Evolutionary conservation across 768 basidiomycete species (phyloP), one percentile per base, ranked within the genome.

Genomic region (Rhizopogon rudus): DNA sequence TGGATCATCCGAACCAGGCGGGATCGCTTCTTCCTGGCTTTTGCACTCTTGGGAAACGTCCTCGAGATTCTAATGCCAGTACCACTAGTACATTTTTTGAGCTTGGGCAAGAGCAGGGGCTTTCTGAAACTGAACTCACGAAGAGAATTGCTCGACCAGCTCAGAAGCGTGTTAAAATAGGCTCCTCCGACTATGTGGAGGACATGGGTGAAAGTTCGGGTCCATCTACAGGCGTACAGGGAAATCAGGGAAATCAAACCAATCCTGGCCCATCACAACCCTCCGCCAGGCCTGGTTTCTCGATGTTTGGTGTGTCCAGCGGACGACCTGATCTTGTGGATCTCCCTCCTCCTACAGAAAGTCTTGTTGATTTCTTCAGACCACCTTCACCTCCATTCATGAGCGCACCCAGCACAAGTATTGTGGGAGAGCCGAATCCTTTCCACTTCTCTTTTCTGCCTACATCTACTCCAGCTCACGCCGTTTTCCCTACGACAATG

Each of bases 1-100:
- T 28, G 35, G 63, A 59, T 22, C 58, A 58, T 28, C 56, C 56
- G 25, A 56, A 44, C 16, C 60, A 63, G 39, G 22, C 53, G 12
- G 54, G 63, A 37, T 57, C 48, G 41, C 60, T 70, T 43, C 56
- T 70, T 16, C 65, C 78, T 41, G 77, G 75, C 10, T 65, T 76
- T 55, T 73, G 76, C 42, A 77, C 75, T 31, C 75, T 89, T 16
- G 87, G 88, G n/a, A 90, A 89, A 65, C 81, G 85, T 35, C 78
- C 75, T 50, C 76, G 87, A 57, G 81, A 82, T 58, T 73, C 80
- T 2, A 68, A 73, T 8, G 71, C 74, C 10, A 80, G 75, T 59
- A 72, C 74, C 51, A 60, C 75, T 20, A 68, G 74, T 2, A 77
- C 69, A 51, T 65, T 73, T 9, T 66, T 72, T 6, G 82, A 81